Conservation (phyloP, 2,329 filamentous ascomycete species). For the Daldinia sp. region DNA sequence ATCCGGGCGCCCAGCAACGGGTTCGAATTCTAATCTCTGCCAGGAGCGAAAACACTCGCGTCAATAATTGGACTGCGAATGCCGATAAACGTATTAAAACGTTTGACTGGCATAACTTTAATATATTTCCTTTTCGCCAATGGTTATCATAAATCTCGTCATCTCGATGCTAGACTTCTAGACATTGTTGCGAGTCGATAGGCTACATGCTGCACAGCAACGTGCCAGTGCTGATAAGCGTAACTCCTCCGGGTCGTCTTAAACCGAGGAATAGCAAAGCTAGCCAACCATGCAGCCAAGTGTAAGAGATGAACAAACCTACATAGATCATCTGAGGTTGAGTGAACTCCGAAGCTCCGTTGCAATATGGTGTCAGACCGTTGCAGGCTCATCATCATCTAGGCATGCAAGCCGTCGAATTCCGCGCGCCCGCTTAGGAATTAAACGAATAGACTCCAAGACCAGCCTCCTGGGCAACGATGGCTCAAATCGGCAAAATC, state of each 20-base stretch:
- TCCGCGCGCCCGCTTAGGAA: slow-evolving; percentile 16
- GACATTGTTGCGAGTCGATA: not conserved
- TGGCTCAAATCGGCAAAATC: slow-evolving; percentile 36
- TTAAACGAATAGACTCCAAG: slow-evolving; percentile 17
- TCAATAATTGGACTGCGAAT: slow-evolving; percentile 57
- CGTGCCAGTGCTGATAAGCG: slow-evolving; percentile 4
- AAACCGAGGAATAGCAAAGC: slow-evolving; percentile 12
- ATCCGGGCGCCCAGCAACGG: slow-evolving; percentile 66
- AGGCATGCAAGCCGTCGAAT: slow-evolving; percentile 26
- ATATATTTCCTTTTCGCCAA: not conserved
- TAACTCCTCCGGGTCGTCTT: slow-evolving; percentile 5
- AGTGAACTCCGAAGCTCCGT: slow-evolving; percentile 29
- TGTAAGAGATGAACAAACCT: slow-evolving; percentile 21
- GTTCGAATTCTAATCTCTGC: slow-evolving; percentile 58
- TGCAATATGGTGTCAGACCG: slow-evolving; percentile 14
- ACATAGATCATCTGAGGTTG: slow-evolving; percentile 18
- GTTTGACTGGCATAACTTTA: slow-evolving; percentile 43
- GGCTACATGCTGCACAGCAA: slow-evolving; percentile 5
- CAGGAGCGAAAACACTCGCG: slow-evolving; percentile 64
- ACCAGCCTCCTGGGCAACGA: slow-evolving; percentile 28
- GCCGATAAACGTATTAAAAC: slow-evolving; percentile 55
- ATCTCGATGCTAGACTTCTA: slow-evolving; percentile 7
- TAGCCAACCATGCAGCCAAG: slow-evolving; percentile 18
- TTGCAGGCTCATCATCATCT: slow-evolving; percentile 23
- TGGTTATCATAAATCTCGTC: slow-evolving; percentile 15